Evolutionary conservation across 129 eudicot genomes (phyloP), one percentile per base, ranked within the genome.

Genomic region (Scalesia atractyloides): DNA sequence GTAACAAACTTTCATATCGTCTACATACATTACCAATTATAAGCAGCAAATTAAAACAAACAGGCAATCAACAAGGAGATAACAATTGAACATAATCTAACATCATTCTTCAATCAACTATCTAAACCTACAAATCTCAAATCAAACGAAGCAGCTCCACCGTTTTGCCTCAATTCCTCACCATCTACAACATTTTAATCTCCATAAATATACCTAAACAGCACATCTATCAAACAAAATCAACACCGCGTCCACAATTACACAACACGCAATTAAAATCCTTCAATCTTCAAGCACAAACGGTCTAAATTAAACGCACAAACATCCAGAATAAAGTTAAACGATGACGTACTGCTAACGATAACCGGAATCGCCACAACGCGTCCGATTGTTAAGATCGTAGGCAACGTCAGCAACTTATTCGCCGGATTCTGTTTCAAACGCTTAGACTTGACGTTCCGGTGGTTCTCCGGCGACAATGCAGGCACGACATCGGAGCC

Each of bases 321-420:
- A 52, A 34, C 8, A 48, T 17, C 52, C 19, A 76, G 34, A 75
- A 9, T 71, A 9, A 50, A 18, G 69, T 58, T n/a, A 65, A 65
- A 15, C 10, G 30, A 62, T 20, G 22, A 71, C 99, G 58, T 83
- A 94, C 99, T 86, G 85, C 84, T 61, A 73, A 94, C 89, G 76
- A 94, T 81, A 65, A 90, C 70, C 9, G 99, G 99, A 50, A 94
- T 80, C 3, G 99, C 89, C 34, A 89, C 99, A 47, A 94, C 99
- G 53, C 97, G 99, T 36, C 91, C 97, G 51, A 94, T 83, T 2
- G 99, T 94, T 73, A 94, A 80, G 66, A 90, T 81, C 57, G 97
- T 94, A 3, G 99, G 99, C 89, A 94, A 83, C 33, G 99, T 94
- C 76, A 94, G 88, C 76, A 94, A 68, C 68, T 88, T 89, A 10